Percentiles rank a stretch among this genome's conserved stretches.
phyloP scores from a whole-genome alignment of 768 basidiomycete genomes.

The Gloeopeniophorella convolvens region DNA sequence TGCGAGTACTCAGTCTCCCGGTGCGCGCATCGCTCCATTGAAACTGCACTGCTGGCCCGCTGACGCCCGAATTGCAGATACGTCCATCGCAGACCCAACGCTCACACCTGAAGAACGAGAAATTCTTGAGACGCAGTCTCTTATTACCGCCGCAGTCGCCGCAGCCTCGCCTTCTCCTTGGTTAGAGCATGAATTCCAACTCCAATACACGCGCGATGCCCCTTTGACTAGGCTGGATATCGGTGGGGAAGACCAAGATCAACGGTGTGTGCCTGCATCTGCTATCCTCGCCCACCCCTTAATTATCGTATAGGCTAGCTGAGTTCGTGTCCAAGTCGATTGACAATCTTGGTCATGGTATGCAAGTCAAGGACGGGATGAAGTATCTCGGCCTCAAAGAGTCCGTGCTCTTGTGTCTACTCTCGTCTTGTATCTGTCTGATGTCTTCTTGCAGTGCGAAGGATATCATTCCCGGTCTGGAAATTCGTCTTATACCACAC shows the following conservation, averaged over 20 bases:
- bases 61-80: constrained; percentile 14
- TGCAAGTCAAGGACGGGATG: constrained; percentile 48
- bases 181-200: constrained; percentile 28
- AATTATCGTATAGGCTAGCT: constrained; percentile 38
- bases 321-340: constrained; percentile 58
- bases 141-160: neutral
- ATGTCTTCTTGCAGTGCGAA: constrained; percentile 33
- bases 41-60: too few relatives aligned
- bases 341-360: constrained; percentile 47
- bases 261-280: constrained; percentile 32
- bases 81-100: neutral
- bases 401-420: constrained; percentile 29
- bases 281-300: neutral
- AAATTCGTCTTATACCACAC: constrained; percentile 64
- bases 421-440: neutral
- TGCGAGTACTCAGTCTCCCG: constrained; percentile 10
- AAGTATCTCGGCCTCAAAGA: constrained; percentile 43
- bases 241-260: constrained; percentile 52
- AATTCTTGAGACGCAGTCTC: neutral
- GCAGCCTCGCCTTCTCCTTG: neutral
- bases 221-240: constrained; percentile 45
- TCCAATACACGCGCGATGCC: constrained; percentile 46
- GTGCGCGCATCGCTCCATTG: neutral
- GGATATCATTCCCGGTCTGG: constrained; percentile 60
- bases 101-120: constrained; percentile 11